phyloP scores from a whole-genome alignment of 768 basidiomycete genomes.

The Russula griseocarnosa region DNA sequence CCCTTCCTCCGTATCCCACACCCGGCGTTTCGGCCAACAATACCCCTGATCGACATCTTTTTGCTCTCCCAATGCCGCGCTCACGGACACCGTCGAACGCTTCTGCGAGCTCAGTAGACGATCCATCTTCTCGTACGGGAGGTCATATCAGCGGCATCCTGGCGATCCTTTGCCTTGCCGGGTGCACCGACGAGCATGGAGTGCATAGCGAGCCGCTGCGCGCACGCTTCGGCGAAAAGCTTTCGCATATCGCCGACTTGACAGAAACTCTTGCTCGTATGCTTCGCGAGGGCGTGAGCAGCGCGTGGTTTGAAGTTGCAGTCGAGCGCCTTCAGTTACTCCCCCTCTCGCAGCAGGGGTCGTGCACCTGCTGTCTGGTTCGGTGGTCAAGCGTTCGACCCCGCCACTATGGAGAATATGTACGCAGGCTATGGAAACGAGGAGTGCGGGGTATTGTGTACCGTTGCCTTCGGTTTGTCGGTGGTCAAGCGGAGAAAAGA shows the following conservation, averaged over 20 bases:
- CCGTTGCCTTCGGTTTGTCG: constrained; percentile 23
- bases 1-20: constrained; percentile 25
- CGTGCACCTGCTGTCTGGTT: constrained; percentile 9
- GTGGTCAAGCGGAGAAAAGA: constrained; percentile 25
- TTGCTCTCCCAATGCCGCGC: constrained; percentile 24
- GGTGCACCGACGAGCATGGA: constrained; percentile 33
- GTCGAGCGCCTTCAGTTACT: constrained; percentile 15
- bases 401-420: constrained; percentile 25
- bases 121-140: constrained; percentile 21
- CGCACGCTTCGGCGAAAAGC: constrained; percentile 33
- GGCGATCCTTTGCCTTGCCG: constrained; percentile 35
- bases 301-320: constrained; percentile 34
- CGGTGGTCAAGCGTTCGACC: constrained; percentile 17
- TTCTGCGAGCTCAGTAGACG: constrained; percentile 22
- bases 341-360: constrained; percentile 6
- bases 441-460: constrained; percentile 25
- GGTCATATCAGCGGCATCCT: constrained; percentile 35
- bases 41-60: constrained; percentile 23
- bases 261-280: constrained; percentile 32
- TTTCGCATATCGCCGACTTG: constrained; percentile 33
- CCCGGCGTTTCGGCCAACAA: constrained; percentile 26
- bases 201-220: constrained; percentile 34
- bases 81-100: constrained; percentile 22
- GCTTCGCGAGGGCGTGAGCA: constrained; percentile 36
- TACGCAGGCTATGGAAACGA: constrained; percentile 28